A percentile compares a stretch with the other conserved stretches of the same genome.
phyloP scores from a whole-genome alignment of 2,329 filamentous ascomycete species.

The Aspergillus sp. region DNA sequence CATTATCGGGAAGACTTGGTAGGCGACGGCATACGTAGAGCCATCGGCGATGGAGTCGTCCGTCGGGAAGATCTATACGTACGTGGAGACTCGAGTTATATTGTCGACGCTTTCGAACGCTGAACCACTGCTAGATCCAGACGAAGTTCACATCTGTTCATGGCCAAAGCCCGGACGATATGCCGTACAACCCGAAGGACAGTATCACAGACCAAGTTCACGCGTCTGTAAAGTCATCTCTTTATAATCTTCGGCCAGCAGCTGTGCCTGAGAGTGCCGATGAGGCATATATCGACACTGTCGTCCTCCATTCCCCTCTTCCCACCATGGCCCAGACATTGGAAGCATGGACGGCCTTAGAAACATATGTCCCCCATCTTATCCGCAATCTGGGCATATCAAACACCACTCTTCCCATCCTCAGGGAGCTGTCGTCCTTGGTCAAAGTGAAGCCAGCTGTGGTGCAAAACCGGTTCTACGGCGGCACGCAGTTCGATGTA shows the following conservation, averaged over 20 bases:
- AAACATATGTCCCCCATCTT: slow-evolving; percentile 66
- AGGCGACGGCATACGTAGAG: slow-evolving; percentile 67
- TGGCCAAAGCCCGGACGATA: slow-evolving; percentile 64
- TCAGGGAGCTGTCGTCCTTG: slow-evolving; percentile 56
- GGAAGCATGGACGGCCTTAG: slow-evolving; percentile 68
- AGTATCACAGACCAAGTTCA: slow-evolving; percentile 68
- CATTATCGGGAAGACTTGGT: slow-evolving; percentile 78
- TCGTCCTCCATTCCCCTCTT: slow-evolving; percentile 64
- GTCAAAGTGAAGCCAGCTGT: slow-evolving; percentile 61
- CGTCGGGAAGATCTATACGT: slow-evolving; percentile 67
- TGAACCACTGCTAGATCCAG: slow-evolving; percentile 61
- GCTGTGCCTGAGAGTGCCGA: slow-evolving; percentile 34
- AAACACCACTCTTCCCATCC: slow-evolving; percentile 65
- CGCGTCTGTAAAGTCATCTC: slow-evolving; percentile 68
- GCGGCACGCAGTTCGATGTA: slow-evolving; percentile 62
- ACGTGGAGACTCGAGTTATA: slow-evolving; percentile 30
- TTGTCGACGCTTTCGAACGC: neutral
- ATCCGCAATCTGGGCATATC: slow-evolving; percentile 75
- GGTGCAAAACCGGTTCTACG: slow-evolving; percentile 77
- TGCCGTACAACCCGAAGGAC: slow-evolving; percentile 66
- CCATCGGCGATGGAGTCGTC: slow-evolving; percentile 64
- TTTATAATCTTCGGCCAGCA: slow-evolving; percentile 60
- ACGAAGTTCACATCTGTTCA: slow-evolving; percentile 76
- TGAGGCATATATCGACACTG: slow-evolving; percentile 60
- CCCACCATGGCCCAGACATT: slow-evolving; percentile 58